A percentile compares a stretch with the other conserved stretches of the same genome.
phyloP scores from a whole-genome alignment of 106 monocot genomes.

The Vanilla planifolia region DNA sequence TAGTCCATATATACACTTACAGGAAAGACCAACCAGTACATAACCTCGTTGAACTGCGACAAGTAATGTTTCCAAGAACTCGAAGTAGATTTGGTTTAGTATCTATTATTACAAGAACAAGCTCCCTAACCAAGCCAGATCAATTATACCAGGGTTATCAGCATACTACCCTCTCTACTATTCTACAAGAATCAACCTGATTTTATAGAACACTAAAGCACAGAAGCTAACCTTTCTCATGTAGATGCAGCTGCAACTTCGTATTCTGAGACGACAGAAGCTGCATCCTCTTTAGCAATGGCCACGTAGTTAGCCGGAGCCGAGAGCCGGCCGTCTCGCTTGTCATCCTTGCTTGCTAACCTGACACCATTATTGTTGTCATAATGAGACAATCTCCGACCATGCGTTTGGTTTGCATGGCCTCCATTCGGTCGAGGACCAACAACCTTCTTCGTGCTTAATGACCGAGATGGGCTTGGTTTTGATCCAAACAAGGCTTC shows the following conservation, averaged over 20 bases:
- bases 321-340: constrained; percentile 40
- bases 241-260: constrained; percentile 36
- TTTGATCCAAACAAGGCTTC: constrained; percentile 13
- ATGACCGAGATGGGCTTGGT: constrained; percentile 24
- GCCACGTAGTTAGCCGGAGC: constrained; percentile 43
- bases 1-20: no score
- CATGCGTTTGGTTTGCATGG: constrained; percentile 40
- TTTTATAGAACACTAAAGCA: not conserved
- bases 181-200: no score
- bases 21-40: no score
- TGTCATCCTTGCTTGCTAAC: constrained; percentile 53
- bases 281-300: constrained; percentile 39
- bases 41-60: no score
- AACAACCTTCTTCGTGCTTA: constrained; percentile 51
- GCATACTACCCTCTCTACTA: no score
- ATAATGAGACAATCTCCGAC: constrained; percentile 41
- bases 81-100: no score
- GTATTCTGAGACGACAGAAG: constrained; percentile 25
- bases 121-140: no score
- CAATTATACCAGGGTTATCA: no score
- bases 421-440: constrained; percentile 54
- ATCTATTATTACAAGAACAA: no score
- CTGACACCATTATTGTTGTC: constrained; percentile 33
- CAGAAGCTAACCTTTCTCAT: constrained; percentile 6
- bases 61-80: no score